These are phyloP conservation scores for Eragrostis nindensis DNA, from an alignment of 176 grass and related monocot genomes.

Conservation along the genomic window DNA sequence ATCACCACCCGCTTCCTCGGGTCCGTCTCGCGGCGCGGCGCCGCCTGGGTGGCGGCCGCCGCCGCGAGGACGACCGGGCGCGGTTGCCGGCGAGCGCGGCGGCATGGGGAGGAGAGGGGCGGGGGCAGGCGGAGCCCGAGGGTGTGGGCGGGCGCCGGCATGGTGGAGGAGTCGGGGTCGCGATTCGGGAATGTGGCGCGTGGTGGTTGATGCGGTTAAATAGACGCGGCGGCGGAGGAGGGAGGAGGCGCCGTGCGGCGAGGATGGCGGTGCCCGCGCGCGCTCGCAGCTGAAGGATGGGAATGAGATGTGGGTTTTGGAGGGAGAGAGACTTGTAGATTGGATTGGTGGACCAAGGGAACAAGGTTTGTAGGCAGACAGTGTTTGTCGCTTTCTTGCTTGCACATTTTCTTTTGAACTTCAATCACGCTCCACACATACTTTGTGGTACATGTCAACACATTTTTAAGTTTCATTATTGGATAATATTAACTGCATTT, in stretches of 20 bases:
- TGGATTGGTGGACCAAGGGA: slow-evolving; percentile 5
- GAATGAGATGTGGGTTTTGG: slow-evolving; percentile 42
- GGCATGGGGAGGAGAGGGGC: background rate
- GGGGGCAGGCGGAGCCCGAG: slow-evolving; percentile 32
- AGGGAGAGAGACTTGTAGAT: slow-evolving; percentile 43
- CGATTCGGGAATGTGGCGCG: background rate
- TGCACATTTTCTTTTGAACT: background rate
- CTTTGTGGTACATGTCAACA: background rate
- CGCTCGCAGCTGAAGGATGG: slow-evolving; percentile 13
- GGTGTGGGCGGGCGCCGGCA: slow-evolving; percentile 44
- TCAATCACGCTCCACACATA: background rate
- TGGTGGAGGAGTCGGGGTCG: slow-evolving; percentile 13
- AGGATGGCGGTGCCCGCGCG: slow-evolving; percentile 27
- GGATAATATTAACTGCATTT: background rate
- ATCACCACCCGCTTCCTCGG: slow-evolving; percentile 91
- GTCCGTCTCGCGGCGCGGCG: slow-evolving; percentile 70
- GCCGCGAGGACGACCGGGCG: slow-evolving; percentile 39
- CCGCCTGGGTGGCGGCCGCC: background rate
- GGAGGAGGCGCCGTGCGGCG: slow-evolving; percentile 37
- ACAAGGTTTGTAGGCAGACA: background rate
- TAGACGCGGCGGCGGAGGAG: background rate
- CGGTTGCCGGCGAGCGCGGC: slow-evolving; percentile 27
- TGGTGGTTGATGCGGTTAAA: background rate
- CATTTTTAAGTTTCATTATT: background rate
- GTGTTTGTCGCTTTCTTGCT: background rate